Evolutionary conservation across 371 early-diverging fungal genomes (phyloP).

Genomic region (Mucor sp.): DNA sequence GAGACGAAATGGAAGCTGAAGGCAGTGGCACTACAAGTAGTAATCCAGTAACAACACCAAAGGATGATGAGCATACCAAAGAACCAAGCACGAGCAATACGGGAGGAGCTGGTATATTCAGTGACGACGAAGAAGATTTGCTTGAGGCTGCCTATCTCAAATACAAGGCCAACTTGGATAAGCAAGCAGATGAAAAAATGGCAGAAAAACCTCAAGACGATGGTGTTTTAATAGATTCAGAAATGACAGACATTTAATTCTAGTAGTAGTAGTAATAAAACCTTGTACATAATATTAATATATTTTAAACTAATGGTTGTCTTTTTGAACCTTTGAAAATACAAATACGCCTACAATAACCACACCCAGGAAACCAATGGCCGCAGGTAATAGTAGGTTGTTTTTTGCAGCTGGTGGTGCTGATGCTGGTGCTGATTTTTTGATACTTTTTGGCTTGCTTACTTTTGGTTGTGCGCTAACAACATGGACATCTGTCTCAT

Average conservation of each 20-base stretch:
- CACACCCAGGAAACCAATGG: slow-evolving; percentile 44
- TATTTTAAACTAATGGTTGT: background rate
- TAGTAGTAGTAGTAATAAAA: background rate
- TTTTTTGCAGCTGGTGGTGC: slow-evolving; percentile 3
- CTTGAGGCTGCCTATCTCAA: background rate
- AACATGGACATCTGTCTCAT: slow-evolving; percentile 1
- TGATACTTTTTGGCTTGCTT: background rate
- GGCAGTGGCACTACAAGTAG: background rate
- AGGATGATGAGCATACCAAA: background rate
- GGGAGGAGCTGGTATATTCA: background rate
- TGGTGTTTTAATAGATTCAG: background rate
- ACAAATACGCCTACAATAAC: slow-evolving; percentile 50
- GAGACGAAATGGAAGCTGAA: background rate
- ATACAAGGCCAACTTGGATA: background rate
- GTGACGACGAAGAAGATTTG: background rate
- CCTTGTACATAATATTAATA: background rate
- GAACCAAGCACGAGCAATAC: background rate
- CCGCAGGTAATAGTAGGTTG: slow-evolving; percentile 46
- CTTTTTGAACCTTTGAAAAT: slow-evolving; percentile 19
- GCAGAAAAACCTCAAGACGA: background rate
- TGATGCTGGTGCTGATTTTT: slow-evolving; percentile 11
- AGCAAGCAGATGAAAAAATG: background rate
- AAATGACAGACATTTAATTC: background rate
- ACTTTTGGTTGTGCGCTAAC: background rate
- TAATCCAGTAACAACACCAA: background rate